A percentile compares a stretch with the other conserved stretches of the same genome.
Evolutionary conservation across 225 moss, liverwort and hornwort genomes (phyloP).

Genomic region (Marchantia polymorpha): DNA sequence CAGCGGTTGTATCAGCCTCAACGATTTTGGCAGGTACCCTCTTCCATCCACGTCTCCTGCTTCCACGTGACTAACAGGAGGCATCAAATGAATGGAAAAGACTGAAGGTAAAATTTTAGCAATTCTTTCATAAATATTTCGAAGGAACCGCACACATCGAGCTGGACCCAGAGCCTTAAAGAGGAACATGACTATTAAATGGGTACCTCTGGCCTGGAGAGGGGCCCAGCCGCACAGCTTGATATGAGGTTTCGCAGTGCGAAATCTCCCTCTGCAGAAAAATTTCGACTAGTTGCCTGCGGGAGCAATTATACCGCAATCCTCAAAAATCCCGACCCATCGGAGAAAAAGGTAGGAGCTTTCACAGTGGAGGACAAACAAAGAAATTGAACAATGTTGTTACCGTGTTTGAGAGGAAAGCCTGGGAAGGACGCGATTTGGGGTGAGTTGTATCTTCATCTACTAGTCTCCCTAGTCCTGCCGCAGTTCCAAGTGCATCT

Average conservation of each 20-base stretch:
- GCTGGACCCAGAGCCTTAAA: too few species aligned
- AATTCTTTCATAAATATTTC: too few species aligned
- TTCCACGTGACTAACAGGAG: neutral
- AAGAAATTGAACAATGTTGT: neutral
- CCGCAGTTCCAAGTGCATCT: neutral
- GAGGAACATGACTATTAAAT: too few species aligned
- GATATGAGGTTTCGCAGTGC: neutral
- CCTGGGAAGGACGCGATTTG: neutral
- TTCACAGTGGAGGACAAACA: neutral
- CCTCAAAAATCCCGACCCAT: neutral
- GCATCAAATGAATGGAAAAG: too few species aligned
- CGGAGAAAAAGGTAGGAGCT: neutral
- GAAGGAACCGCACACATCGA: too few species aligned
- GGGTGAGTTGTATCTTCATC: slow-evolving; percentile 4
- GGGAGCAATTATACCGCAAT: neutral
- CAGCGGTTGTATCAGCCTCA: neutral
- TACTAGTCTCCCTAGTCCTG: neutral
- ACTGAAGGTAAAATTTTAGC: too few species aligned
- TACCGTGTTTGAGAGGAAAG: neutral
- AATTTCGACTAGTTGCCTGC: neutral
- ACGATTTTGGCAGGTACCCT: too few species aligned
- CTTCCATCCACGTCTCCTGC: neutral
- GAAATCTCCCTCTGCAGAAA: neutral
- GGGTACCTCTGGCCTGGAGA: neutral
- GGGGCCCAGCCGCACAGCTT: neutral